These are phyloP conservation scores for Leptographium flavum DNA, from an alignment of 2,329 filamentous ascomycete species.

Conservation along the genomic window DNA sequence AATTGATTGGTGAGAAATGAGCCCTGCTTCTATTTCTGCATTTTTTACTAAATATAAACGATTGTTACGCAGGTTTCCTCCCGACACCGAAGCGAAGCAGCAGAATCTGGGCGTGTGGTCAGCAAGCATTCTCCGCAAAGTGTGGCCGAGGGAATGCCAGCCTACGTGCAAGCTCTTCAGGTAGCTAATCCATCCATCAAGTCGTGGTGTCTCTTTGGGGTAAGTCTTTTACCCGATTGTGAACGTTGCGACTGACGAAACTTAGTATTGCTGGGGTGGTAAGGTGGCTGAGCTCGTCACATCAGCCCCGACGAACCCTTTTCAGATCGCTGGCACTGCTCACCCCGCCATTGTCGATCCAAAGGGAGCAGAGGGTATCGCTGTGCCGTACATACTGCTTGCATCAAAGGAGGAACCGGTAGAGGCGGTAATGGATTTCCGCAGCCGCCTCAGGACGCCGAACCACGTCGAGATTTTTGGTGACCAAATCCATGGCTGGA, in stretches of 20 bases:
- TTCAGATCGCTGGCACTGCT: neutral
- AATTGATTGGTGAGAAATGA: neutral
- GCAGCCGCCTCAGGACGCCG: neutral
- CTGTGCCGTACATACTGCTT: neutral
- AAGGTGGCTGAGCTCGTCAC: neutral
- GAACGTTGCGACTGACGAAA: neutral
- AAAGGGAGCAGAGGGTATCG: neutral
- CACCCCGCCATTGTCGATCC: neutral
- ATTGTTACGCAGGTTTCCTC: neutral
- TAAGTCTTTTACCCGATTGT: neutral
- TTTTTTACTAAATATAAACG: neutral
- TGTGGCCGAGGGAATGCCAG: neutral
- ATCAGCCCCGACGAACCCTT: neutral
- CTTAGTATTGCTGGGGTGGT: neutral
- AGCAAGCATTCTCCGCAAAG: neutral
- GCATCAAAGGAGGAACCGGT: neutral
- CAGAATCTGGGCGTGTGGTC: neutral
- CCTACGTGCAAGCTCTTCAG: neutral
- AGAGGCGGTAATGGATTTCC: neutral
- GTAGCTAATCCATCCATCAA: neutral
- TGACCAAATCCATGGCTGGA: neutral
- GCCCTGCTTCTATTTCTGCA: neutral
- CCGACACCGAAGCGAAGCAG: neutral
- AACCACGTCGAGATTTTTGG: neutral
- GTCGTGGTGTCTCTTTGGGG: neutral